These are phyloP conservation scores for Aspergillus leporis DNA, from an alignment of 495 filamentous ascomycete species.

Conservation along the genomic window DNA sequence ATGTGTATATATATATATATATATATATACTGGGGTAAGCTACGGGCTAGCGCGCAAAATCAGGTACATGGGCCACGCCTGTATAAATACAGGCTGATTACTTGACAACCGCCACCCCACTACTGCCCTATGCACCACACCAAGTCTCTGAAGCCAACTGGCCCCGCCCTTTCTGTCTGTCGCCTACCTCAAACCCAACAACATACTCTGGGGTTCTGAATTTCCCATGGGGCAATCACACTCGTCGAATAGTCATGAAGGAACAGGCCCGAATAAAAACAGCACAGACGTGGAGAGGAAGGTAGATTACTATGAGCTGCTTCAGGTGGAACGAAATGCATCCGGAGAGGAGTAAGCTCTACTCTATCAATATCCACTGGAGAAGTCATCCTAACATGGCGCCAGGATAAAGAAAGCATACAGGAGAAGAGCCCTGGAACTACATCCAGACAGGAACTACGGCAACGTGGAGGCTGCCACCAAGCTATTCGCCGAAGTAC, in stretches of 20 bases:
- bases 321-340: slow-evolving; percentile 69
- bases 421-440: slow-evolving; percentile 81
- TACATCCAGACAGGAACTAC: slow-evolving; percentile 94
- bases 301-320: slow-evolving; percentile 89
- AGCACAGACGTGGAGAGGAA: slow-evolving; percentile 52
- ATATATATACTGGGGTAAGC: too few relatives aligned
- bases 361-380: not conserved
- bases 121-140: too few relatives aligned
- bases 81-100: too few relatives aligned
- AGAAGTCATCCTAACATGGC: not conserved
- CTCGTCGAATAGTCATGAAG: slow-evolving; percentile 53
- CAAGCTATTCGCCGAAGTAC: slow-evolving; percentile 82
- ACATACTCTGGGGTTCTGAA: not conserved
- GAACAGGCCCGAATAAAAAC: slow-evolving; percentile 16
- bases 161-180: too few relatives aligned
- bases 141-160: too few relatives aligned
- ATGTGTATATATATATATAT: too few relatives aligned
- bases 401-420: slow-evolving; percentile 91
- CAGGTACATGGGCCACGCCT: too few relatives aligned
- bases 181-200: not conserved
- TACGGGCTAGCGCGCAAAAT: too few relatives aligned
- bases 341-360: slow-evolving; percentile 79
- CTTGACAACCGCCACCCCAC: too few relatives aligned
- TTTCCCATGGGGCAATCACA: slow-evolving; percentile 76
- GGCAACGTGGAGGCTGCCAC: slow-evolving; percentile 83